These are phyloP conservation scores for Suillus fuscotomentosus DNA, from an alignment of 768 basidiomycete species.

Conservation along the genomic window DNA sequence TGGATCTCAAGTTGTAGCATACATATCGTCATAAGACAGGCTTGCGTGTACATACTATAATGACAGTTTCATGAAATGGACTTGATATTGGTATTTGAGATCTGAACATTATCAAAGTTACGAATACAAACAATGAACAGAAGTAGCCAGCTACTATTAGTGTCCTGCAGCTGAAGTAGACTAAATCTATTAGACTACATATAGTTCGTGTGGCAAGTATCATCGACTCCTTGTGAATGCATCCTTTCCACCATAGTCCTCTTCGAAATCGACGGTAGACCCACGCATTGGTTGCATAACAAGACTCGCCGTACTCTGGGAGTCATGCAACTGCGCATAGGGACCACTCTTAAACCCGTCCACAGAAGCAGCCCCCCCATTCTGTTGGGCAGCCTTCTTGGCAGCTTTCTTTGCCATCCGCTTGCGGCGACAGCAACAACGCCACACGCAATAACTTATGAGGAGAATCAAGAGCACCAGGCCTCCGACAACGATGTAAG, in stretches of 20 bases:
- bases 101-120: not conserved
- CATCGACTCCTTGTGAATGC: slow-evolving; percentile 13
- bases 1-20: not conserved
- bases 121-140: slow-evolving; percentile 3
- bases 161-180: slow-evolving; percentile 16
- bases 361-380: slow-evolving; percentile 1
- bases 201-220: not conserved
- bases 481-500: slow-evolving; percentile 65
- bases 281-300: slow-evolving; percentile 28
- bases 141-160: slow-evolving; percentile 33
- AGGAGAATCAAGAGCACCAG: slow-evolving; percentile 47
- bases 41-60: not conserved
- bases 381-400: slow-evolving; percentile 19
- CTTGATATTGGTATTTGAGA: not conserved
- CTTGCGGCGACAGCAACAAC: slow-evolving; percentile 52
- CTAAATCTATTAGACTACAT: slow-evolving; percentile 5
- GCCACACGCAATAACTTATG: slow-evolving; percentile 53
- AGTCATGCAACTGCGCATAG: slow-evolving; percentile 24
- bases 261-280: slow-evolving; percentile 18
- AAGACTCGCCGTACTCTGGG: slow-evolving; percentile 27
- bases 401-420: slow-evolving; percentile 25
- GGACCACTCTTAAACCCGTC: slow-evolving; percentile 10
- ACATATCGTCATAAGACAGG: not conserved
- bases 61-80: not conserved
- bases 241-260: slow-evolving; percentile 15